Evolutionary conservation across 495 filamentous ascomycete species (phyloP).

Genomic region (Saxispiralis lemnorum): DNA sequence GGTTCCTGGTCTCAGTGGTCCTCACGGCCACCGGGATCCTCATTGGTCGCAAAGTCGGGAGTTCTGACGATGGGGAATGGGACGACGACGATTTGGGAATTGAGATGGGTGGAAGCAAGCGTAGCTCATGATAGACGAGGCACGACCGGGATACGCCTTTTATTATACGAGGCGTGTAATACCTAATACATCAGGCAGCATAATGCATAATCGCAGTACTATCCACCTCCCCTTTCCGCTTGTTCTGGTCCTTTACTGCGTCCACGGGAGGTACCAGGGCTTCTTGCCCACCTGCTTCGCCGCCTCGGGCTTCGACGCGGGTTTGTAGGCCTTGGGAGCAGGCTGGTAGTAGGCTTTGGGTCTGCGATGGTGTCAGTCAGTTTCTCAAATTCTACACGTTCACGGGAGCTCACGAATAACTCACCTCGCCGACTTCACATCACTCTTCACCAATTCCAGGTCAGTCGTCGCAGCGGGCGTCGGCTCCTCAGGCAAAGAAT

Average conservation of each 20-base stretch:
- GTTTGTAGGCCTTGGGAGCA: too few relatives aligned
- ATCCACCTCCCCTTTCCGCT: not conserved
- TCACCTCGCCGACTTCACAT: not conserved
- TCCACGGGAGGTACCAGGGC: too few relatives aligned
- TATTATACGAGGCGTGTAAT: not conserved
- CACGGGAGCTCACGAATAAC: not conserved
- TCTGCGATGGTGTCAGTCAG: too few relatives aligned
- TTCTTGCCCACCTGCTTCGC: too few relatives aligned
- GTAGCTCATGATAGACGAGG: conserved; percentile 17
- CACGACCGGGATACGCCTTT: not conserved
- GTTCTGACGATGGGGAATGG: conserved; percentile 36
- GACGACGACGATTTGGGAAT: conserved; percentile 45
- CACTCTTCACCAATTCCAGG: not conserved
- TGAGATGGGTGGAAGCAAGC: conserved; percentile 42
- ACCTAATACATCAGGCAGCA: not conserved
- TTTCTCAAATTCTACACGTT: not conserved
- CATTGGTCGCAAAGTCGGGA: conserved; percentile 42
- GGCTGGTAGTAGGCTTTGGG: too few relatives aligned
- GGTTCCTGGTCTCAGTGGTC: conserved; percentile 49
- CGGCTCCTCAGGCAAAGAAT: not conserved
- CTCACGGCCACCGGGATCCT: conserved; percentile 49
- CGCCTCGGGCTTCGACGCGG: too few relatives aligned
- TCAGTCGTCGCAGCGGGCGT: not conserved
- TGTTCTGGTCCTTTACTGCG: not conserved
- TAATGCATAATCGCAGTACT: not conserved